These are phyloP conservation scores for Debaryomyces tyrocola DNA, from an alignment of 805 yeast species.

Conservation along the genomic window DNA sequence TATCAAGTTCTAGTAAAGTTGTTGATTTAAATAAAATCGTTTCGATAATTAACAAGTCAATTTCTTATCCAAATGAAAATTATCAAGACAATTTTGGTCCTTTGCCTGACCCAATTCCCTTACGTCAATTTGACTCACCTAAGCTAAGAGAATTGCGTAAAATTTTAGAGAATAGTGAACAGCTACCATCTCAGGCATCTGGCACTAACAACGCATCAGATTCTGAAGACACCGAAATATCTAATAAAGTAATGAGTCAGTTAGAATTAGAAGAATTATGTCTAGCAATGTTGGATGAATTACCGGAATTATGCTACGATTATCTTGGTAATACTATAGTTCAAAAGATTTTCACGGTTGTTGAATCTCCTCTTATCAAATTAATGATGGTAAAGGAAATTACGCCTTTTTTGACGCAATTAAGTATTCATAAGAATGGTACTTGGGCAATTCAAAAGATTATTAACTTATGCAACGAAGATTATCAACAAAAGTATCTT, in stretches of 20 bases:
- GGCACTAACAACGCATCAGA: slow-evolving; percentile 1
- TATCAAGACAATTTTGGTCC: slow-evolving; percentile 65
- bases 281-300: slow-evolving; percentile 78
- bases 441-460: slow-evolving; percentile 99
- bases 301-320: slow-evolving; percentile 89
- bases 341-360: slow-evolving; percentile 78
- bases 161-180: slow-evolving; percentile 37
- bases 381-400: slow-evolving; percentile 79
- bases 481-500: slow-evolving; percentile 47
- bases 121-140: slow-evolving; percentile 83
- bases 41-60: slow-evolving; percentile 42
- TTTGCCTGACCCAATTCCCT: slow-evolving; percentile 67
- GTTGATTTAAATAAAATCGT: slow-evolving; percentile 40
- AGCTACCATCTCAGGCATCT: slow-evolving; percentile 3
- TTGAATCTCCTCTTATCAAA: slow-evolving; percentile 65
- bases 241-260: slow-evolving; percentile 32
- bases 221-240: slow-evolving; percentile 7
- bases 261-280: slow-evolving; percentile 79
- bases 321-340: slow-evolving; percentile 95
- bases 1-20: slow-evolving; percentile 14
- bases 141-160: slow-evolving; percentile 85
- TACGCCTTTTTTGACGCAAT: slow-evolving; percentile 78
- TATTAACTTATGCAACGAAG: slow-evolving; percentile 67
- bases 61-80: slow-evolving; percentile 42
- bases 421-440: slow-evolving; percentile 96